Base-by-base conservation (phyloP, 208 protist species). In the Willaertia magna region DNA sequence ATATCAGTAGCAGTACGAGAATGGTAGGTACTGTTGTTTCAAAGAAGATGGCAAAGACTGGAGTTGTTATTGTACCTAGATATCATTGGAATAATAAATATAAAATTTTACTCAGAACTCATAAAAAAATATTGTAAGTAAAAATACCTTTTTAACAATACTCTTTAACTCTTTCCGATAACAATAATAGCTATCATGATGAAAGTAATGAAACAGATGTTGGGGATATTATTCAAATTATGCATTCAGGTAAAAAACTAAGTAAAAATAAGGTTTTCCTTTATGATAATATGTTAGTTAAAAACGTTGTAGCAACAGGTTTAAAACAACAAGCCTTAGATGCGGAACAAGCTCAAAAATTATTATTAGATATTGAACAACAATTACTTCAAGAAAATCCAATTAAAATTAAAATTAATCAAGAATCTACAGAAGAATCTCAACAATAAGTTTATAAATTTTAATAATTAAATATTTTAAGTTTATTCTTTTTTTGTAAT, bases 201-300 rank as follows among this genome's bases (percentile, higher is more conserved):
- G n/a, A 26, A 81, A 51, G 7, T 20, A 51, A 81, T 39, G 76
- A 81, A 40, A 81, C 76, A 20, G 43, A 81, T 81, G 76, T 81
- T 39, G 76, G 76, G 7, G 76, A 81, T 51, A 40, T 51, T 51
- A 30, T 81, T 81, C 76, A 81, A 81, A 51, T 81, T 39, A 51
- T 51, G 30, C 40, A 81, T 51, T 34, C 14, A 34, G 76, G 76
- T 40, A 16, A 49, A 51, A 81, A 81, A 34, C 7, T 81, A 6
- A 30, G 14, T 11, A 81, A 81, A n/a, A 81, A 81, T n/a, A 81
- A 81, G 39, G 34, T 22, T 40, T 81, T 81, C 44, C 12, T 49
- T 39, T 40, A 26, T 51, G 76, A 81, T 39, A 81, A 81, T 30
- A 81, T 81, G 43, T 51, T 81, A 39, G n/a, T 42, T 30, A 81